phyloP scores from a whole-genome alignment of 768 basidiomycete genomes.

The Boletus vinaceobasis region DNA sequence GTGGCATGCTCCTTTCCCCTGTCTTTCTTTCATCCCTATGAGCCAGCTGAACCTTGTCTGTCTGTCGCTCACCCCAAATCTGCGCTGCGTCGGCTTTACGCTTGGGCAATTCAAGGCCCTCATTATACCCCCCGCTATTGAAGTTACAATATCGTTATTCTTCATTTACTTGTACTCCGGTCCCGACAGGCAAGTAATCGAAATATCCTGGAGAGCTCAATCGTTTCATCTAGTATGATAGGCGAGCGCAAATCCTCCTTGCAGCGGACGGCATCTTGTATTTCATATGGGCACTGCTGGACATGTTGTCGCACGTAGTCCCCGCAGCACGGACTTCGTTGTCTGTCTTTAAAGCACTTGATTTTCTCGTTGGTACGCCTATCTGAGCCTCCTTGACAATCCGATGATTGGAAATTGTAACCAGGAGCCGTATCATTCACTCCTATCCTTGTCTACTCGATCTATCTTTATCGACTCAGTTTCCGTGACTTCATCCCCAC shows the following conservation, averaged over 20 bases:
- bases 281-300: slow-evolving; percentile 55
- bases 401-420: background rate
- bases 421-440: slow-evolving; percentile 55
- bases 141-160: slow-evolving; percentile 55
- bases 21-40: slow-evolving; percentile 15
- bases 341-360: slow-evolving; percentile 47
- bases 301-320: slow-evolving; percentile 55
- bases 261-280: slow-evolving; percentile 60
- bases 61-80: slow-evolving; percentile 64
- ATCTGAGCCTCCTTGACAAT: background rate
- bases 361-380: slow-evolving; percentile 59
- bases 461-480: slow-evolving; percentile 60
- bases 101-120: slow-evolving; percentile 45
- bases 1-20: slow-evolving; percentile 36
- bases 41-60: slow-evolving; percentile 54
- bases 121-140: slow-evolving; percentile 61
- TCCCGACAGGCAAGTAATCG: slow-evolving; percentile 43
- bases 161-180: slow-evolving; percentile 50
- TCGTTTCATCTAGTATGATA: slow-evolving; percentile 5
- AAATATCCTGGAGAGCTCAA: background rate
- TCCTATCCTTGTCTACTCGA: slow-evolving; percentile 60
- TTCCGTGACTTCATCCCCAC: slow-evolving; percentile 46
- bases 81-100: slow-evolving; percentile 63
- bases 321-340: slow-evolving; percentile 49
- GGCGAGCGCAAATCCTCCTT: slow-evolving; percentile 57